Conservation (phyloP, 768 basidiomycete species). For the Solioccasus polychromus region DNA sequence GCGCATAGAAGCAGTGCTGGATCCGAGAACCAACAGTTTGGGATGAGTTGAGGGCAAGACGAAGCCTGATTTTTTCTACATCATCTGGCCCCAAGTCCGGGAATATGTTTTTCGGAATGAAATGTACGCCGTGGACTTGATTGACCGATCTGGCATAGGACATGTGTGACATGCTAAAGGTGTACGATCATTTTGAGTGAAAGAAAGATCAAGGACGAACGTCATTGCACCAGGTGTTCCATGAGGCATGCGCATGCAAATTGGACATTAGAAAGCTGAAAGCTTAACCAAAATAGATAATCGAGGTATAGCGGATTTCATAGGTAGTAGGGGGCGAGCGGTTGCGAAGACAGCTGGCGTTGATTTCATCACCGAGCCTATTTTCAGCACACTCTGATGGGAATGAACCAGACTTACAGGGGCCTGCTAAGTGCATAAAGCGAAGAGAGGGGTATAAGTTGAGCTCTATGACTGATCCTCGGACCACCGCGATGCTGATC, state of each 20-base stretch:
- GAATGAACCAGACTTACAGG: slow-evolving; percentile 2
- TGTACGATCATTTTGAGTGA: no score
- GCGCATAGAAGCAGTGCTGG: slow-evolving; percentile 8
- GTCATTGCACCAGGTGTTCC: background rate
- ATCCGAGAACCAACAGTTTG: no score
- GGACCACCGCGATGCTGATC: slow-evolving; percentile 1
- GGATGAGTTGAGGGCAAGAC: background rate
- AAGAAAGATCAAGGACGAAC: slow-evolving; percentile 2
- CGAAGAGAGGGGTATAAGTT: no score
- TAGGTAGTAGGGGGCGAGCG: background rate
- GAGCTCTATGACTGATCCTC: slow-evolving; percentile 23
- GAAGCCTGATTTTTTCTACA: slow-evolving; percentile 2
- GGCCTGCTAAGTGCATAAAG: no score
- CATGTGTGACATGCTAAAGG: no score
- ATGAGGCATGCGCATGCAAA: slow-evolving; percentile 13
- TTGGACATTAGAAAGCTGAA: background rate
- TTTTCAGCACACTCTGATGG: background rate
- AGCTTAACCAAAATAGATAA: slow-evolving; percentile 1
- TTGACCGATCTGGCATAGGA: no score
- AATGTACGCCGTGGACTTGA: no score
- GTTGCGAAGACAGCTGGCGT: slow-evolving; percentile 1
- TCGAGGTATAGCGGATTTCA: background rate
- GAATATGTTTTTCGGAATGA: no score
- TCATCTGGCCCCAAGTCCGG: no score
- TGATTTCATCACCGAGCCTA: no score